Percentiles rank a stretch among this genome's conserved stretches.
Evolutionary conservation across 1,139 yeast genomes (phyloP).

Genomic region (Diutina mesorugosa): DNA sequence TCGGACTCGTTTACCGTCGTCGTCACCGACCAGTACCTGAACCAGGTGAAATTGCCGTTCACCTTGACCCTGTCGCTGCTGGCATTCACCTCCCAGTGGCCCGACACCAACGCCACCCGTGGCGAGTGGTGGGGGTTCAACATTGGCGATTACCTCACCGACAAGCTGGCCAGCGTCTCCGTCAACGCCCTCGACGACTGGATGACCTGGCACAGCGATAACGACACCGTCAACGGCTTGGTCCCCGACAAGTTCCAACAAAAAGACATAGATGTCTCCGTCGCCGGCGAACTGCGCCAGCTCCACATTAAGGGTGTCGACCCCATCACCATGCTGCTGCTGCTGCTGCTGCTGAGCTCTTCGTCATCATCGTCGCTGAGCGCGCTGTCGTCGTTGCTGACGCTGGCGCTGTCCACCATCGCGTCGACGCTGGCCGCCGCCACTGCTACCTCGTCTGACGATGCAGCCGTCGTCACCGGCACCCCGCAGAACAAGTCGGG

Average conservation of each 20-base stretch:
- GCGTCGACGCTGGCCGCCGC: conserved; percentile 4
- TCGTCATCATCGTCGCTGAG: conserved; percentile 7
- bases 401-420: conserved; percentile 11
- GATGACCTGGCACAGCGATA: conserved; percentile 48
- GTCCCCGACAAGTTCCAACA: conserved; percentile 42
- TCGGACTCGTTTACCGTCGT: conserved; percentile 40
- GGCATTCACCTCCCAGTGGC: conserved; percentile 39
- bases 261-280: conserved; percentile 11
- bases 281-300: conserved; percentile 13
- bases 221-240: conserved; percentile 55
- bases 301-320: conserved; percentile 49
- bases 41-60: conserved; percentile 47
- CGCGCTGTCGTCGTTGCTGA: conserved; percentile 7
- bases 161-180: conserved; percentile 29
- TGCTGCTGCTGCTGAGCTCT: conserved; percentile 6
- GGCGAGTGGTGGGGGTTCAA: conserved; percentile 17
- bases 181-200: conserved; percentile 38
- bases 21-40: conserved; percentile 50
- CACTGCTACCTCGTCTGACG: conserved; percentile 13
- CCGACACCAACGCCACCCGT: conserved; percentile 54
- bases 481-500: conserved; percentile 8
- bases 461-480: conserved; percentile 7
- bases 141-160: conserved; percentile 27
- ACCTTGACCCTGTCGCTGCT: conserved; percentile 33
- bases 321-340: conserved; percentile 3